phyloP scores from a whole-genome alignment of 2,329 filamentous ascomycete species.

The Talaromyces sp. region DNA sequence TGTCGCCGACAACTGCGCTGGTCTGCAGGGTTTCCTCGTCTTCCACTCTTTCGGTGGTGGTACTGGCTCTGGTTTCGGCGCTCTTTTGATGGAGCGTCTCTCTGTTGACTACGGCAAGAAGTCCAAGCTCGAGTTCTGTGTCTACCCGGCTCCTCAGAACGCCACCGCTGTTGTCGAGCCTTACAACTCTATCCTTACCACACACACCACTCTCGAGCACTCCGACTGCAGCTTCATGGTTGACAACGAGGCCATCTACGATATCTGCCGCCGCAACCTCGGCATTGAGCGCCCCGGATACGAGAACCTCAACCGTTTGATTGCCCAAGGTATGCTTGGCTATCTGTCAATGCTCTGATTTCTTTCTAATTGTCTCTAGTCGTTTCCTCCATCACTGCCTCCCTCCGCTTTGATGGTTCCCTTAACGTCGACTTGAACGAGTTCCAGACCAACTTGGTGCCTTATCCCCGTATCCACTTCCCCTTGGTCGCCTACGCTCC shows the following conservation, averaged over 20 bases:
- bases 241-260: slow-evolving; percentile 99
- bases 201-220: slow-evolving; percentile 98
- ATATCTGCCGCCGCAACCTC: slow-evolving; percentile 97
- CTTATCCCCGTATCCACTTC: slow-evolving; percentile 99
- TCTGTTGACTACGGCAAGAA: slow-evolving; percentile 99
- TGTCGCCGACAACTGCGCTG: slow-evolving; percentile 95
- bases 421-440: slow-evolving; percentile 99
- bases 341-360: slow-evolving; percentile 24
- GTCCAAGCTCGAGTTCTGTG: slow-evolving; percentile 99
- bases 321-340: slow-evolving; percentile 61
- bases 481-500: slow-evolving; percentile 94
- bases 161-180: slow-evolving; percentile 97
- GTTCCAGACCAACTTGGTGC: slow-evolving; percentile 99
- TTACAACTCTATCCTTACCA: slow-evolving; percentile 99
- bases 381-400: slow-evolving; percentile 96
- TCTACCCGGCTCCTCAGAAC: slow-evolving; percentile 96
- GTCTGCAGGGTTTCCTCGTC: slow-evolving; percentile 97
- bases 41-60: slow-evolving; percentile 99
- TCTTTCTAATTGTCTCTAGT: slow-evolving; percentile 51
- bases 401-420: slow-evolving; percentile 95
- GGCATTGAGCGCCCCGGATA: slow-evolving; percentile 96
- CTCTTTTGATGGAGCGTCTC: slow-evolving; percentile 96
- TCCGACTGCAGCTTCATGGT: slow-evolving; percentile 99
- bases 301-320: slow-evolving; percentile 97
- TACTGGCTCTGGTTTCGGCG: slow-evolving; percentile 97